Conservation (phyloP, 208 protist species). For the Trypanosoma vivax region DNA sequence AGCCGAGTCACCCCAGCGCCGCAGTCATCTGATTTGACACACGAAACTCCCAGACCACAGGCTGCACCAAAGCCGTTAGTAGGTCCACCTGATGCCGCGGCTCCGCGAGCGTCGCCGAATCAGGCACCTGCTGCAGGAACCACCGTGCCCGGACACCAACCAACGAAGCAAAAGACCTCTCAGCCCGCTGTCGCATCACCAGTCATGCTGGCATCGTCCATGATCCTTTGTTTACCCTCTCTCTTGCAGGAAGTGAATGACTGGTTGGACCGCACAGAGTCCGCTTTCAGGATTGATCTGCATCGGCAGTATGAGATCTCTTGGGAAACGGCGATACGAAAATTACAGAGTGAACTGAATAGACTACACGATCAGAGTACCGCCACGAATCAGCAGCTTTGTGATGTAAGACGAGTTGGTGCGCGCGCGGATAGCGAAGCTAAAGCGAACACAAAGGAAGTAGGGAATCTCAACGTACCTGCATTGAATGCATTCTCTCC, state of each 20-base stretch:
- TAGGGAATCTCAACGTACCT: constrained; percentile 18
- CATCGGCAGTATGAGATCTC: neutral
- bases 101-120: too few relatives aligned
- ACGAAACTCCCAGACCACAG: too few relatives aligned
- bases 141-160: too few relatives aligned
- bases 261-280: neutral
- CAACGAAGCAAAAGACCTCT: too few relatives aligned
- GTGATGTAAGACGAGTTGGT: too few relatives aligned
- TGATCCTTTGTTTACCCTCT: neutral
- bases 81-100: too few relatives aligned
- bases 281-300: neutral
- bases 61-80: too few relatives aligned
- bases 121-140: too few relatives aligned
- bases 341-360: constrained; percentile 1
- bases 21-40: too few relatives aligned
- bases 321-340: neutral
- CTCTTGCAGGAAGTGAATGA: constrained; percentile 7
- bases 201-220: neutral
- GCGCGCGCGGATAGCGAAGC: constrained; percentile 9
- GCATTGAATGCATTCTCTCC: constrained; percentile 21
- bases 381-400: neutral
- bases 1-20: too few relatives aligned
- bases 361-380: constrained; percentile 6
- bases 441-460: constrained; percentile 34
- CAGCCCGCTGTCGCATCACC: neutral